Evolutionary conservation across 75 land plant genomes (phyloP).

Genomic region (Cryptomeria japonica): DNA sequence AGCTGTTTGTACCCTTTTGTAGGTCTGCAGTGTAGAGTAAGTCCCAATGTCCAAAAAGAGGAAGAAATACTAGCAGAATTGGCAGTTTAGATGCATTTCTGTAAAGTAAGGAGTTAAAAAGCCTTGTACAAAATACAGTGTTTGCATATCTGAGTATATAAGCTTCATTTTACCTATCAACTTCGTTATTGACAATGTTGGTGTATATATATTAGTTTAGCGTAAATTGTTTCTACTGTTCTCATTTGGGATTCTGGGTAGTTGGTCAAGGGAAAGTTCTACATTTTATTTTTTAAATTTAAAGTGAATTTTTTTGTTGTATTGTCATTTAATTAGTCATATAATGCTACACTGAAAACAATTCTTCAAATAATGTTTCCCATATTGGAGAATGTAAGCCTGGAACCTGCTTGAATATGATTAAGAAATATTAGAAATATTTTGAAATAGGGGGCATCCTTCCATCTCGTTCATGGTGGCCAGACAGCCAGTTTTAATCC

Average conservation of each 20-base stretch:
- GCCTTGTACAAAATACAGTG: not conserved
- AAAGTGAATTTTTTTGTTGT: not conserved
- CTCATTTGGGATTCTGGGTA: not conserved
- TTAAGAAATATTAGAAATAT: not conserved
- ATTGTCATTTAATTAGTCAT: not conserved
- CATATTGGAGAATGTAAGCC: not conserved
- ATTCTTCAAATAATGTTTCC: not conserved
- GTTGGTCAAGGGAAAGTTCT: not conserved
- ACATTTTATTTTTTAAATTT: not conserved
- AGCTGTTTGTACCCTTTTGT: conserved; percentile 4
- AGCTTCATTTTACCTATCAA: not conserved
- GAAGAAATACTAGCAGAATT: conserved; percentile 6
- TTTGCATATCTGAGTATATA: not conserved
- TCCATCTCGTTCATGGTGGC: not conserved
- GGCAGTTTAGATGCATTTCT: conserved; percentile 5
- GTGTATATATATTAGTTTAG: not conserved
- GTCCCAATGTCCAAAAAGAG: not conserved
- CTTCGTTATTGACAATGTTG: not conserved
- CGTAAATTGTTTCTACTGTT: not conserved
- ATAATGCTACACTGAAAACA: not conserved
- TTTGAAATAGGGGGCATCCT: not conserved
- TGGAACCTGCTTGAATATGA: not conserved
- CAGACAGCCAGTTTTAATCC: not conserved
- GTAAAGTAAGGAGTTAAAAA: not conserved
- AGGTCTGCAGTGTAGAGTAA: conserved; percentile 2